Conservation (phyloP, 225 moss, liverwort and hornwort species). For the Lunularia cruciata region DNA sequence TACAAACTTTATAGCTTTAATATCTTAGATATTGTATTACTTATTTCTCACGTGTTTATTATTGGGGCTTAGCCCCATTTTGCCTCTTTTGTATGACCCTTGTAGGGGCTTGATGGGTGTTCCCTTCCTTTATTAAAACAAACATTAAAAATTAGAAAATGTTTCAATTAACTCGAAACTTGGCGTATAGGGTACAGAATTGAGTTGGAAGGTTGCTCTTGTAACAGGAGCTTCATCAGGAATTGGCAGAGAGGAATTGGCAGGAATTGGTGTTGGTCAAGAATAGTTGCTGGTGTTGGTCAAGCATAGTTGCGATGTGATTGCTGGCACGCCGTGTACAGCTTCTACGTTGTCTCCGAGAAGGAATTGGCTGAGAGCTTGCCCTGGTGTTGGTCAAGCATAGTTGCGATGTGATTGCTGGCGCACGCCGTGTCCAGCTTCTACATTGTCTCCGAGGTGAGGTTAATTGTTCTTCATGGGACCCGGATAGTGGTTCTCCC, state of each 20-base stretch:
- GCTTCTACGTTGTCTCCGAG: slow-evolving; percentile 54
- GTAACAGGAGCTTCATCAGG: slow-evolving; percentile 83
- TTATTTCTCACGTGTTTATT: too few relatives aligned
- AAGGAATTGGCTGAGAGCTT: slow-evolving; percentile 58
- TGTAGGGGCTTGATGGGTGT: too few relatives aligned
- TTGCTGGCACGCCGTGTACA: slow-evolving; percentile 59
- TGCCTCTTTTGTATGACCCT: too few relatives aligned
- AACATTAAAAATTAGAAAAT: too few relatives aligned
- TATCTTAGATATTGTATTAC: too few relatives aligned
- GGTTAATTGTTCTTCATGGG: slow-evolving; percentile 36
- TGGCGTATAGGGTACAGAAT: too few relatives aligned
- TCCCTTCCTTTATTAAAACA: too few relatives aligned
- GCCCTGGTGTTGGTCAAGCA: slow-evolving; percentile 42
- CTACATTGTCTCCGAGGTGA: slow-evolving; percentile 61
- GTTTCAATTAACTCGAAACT: too few relatives aligned
- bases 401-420: slow-evolving; percentile 62
- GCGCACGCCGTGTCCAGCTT: slow-evolving; percentile 55
- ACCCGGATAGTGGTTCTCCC: background rate
- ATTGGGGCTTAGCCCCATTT: too few relatives aligned
- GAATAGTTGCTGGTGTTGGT: slow-evolving; percentile 43
- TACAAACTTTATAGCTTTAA: too few relatives aligned
- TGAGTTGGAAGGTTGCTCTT: slow-evolving; percentile 59
- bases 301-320: slow-evolving; percentile 56
- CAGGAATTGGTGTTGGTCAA: slow-evolving; percentile 56
- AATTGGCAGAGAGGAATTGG: slow-evolving; percentile 57